Evolutionary conservation across 306 rosid genomes (phyloP).

Genomic region (Cyclanthera cordifolia): DNA sequence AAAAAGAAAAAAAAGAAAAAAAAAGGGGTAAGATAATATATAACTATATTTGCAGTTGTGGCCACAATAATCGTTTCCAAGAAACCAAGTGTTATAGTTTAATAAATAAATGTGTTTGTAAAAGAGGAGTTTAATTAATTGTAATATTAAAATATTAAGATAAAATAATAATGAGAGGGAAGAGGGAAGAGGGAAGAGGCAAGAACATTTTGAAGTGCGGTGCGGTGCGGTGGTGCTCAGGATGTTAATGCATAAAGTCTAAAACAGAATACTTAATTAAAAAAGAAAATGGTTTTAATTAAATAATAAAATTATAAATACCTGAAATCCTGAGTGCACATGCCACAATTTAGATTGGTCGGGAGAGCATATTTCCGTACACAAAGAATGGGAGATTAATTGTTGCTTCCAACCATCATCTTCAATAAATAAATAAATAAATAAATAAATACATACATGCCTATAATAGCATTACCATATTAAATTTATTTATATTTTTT

Average conservation of each 20-base stretch:
- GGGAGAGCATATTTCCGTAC: constrained; percentile 37
- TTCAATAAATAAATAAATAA: no score
- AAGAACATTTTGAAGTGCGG: neutral
- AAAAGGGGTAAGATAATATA: neutral
- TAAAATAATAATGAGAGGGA: neutral
- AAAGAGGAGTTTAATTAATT: neutral
- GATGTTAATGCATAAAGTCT: neutral
- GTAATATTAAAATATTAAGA: neutral
- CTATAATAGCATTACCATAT: neutral
- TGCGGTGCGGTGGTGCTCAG: neutral
- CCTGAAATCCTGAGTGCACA: constrained; percentile 23
- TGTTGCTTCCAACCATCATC: neutral
- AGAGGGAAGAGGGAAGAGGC: neutral
- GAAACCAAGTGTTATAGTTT: neutral
- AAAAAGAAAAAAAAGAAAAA: neutral
- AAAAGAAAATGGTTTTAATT: neutral
- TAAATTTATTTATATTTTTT: no score
- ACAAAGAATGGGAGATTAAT: neutral
- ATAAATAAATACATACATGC: no score
- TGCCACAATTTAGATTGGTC: constrained; percentile 43
- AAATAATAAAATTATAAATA: neutral
- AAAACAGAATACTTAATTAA: neutral
- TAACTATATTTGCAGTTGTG: neutral
- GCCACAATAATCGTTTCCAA: neutral
- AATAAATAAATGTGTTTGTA: neutral